These are phyloP conservation scores for Pluteus cervinus DNA, from an alignment of 768 basidiomycete genomes.

Conservation along the genomic window DNA sequence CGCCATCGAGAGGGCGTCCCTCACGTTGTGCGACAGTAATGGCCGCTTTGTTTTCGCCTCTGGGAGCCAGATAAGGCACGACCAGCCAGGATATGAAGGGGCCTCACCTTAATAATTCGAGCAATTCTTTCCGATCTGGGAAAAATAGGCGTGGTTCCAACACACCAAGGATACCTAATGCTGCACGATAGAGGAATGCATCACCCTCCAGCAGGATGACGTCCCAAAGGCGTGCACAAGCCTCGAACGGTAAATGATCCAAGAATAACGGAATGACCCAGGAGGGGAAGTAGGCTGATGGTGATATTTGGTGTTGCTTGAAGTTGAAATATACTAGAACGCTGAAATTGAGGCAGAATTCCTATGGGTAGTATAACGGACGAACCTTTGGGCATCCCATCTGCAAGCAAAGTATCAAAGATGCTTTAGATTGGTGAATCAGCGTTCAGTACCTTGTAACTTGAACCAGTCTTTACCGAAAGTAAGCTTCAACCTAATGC, in stretches of 20 bases:
- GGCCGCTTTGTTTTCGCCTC: slow-evolving; percentile 80
- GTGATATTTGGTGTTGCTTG: slow-evolving; percentile 88
- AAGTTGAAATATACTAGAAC: slow-evolving; percentile 87
- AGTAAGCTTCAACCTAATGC: slow-evolving; percentile 81
- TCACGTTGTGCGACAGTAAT: slow-evolving; percentile 78
- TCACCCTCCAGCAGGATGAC: slow-evolving; percentile 85
- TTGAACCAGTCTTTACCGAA: slow-evolving; percentile 46
- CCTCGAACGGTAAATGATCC: slow-evolving; percentile 86
- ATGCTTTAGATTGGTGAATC: slow-evolving; percentile 45
- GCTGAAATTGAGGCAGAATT: neutral
- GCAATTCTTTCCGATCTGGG: slow-evolving; percentile 71
- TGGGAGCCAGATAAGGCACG: slow-evolving; percentile 19
- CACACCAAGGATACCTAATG: slow-evolving; percentile 77
- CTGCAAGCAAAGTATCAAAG: slow-evolving; percentile 87
- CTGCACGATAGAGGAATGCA: slow-evolving; percentile 80
- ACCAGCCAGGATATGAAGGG: slow-evolving; percentile 5
- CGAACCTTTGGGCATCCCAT: slow-evolving; percentile 90
- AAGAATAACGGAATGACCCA: slow-evolving; percentile 82
- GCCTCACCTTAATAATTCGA: slow-evolving; percentile 70
- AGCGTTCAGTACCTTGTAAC: slow-evolving; percentile 2
- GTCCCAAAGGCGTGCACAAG: slow-evolving; percentile 87
- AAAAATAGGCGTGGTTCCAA: slow-evolving; percentile 86
- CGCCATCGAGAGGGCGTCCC: slow-evolving; percentile 53
- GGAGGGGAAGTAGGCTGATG: slow-evolving; percentile 72
- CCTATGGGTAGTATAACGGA: neutral